A percentile compares a stretch with the other conserved stretches of the same genome.
phyloP scores from a whole-genome alignment of 169 alveolate genomes.

The Perkinsus chesapeaki region DNA sequence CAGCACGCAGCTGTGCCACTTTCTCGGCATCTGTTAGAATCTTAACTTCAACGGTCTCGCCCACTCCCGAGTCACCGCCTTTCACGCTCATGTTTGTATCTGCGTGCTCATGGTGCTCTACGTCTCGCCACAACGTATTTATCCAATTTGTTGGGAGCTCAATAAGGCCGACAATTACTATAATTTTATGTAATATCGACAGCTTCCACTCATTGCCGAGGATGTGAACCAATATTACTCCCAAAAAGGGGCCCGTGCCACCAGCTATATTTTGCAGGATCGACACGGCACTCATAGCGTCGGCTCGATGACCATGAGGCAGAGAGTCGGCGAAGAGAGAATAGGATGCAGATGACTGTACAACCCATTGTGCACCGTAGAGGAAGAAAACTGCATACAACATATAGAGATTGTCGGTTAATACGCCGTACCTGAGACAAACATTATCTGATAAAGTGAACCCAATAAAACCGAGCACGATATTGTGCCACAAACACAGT shows the following conservation, averaged over 20 bases:
- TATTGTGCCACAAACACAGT: too few relatives aligned
- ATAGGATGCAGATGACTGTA: not conserved
- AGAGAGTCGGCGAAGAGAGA: not conserved
- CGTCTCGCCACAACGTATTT: not conserved
- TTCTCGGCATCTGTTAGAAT: not conserved
- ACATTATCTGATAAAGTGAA: too few relatives aligned
- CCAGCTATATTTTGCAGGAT: not conserved
- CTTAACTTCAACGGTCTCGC: not conserved
- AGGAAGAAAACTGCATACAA: not conserved
- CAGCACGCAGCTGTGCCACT: not conserved
- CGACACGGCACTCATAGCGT: not conserved
- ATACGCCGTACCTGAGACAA: not conserved
- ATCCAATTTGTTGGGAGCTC: not conserved
- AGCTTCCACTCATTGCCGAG: not conserved
- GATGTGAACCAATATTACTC: not conserved
- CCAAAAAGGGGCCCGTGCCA: not conserved
- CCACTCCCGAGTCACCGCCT: not conserved
- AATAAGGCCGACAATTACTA: not conserved
- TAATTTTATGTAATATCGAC: not conserved
- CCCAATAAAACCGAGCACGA: too few relatives aligned
- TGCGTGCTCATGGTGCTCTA: not conserved
- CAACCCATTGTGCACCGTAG: not conserved
- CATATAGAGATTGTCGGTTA: not conserved
- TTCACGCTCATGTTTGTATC: not conserved
- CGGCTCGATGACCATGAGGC: not conserved